A percentile compares a stretch with the other conserved stretches of the same genome.
phyloP scores from a whole-genome alignment of 208 protist species.

The Wallacemonas sp. region DNA sequence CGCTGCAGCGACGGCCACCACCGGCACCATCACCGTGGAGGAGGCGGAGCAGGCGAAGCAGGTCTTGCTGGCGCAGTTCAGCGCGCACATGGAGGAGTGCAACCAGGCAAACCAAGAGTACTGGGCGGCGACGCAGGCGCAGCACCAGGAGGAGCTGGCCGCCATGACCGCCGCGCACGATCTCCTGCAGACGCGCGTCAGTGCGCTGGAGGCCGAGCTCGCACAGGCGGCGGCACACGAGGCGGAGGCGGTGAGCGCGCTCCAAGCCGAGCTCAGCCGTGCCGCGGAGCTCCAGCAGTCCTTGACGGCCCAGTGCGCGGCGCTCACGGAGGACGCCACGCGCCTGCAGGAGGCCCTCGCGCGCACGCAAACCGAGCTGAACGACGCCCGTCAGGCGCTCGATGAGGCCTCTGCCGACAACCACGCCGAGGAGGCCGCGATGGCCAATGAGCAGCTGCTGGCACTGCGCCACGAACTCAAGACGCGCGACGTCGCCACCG shows the following conservation, averaged over 20 bases:
- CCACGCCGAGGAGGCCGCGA: not conserved
- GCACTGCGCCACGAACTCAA: not conserved
- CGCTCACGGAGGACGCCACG: not conserved
- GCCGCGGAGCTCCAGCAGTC: not conserved
- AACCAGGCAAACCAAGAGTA: slow-evolving; percentile 44
- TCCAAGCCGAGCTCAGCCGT: slow-evolving; percentile 1
- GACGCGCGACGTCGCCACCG: not conserved
- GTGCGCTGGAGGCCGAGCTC: slow-evolving; percentile 27
- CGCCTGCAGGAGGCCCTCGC: slow-evolving; percentile 8
- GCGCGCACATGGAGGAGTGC: slow-evolving; percentile 51
- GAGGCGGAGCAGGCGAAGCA: slow-evolving; percentile 23
- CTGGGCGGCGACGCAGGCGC: slow-evolving; percentile 25
- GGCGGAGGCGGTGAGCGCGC: slow-evolving; percentile 5
- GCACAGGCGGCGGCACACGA: slow-evolving; percentile 27
- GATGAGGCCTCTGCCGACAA: not conserved
- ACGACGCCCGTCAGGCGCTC: not conserved
- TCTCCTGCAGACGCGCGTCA: slow-evolving; percentile 23
- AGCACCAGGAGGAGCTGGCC: slow-evolving; percentile 30
- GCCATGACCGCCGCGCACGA: slow-evolving; percentile 18
- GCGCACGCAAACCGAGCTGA: not conserved
- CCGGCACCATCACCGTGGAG: slow-evolving; percentile 19
- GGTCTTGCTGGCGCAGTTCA: slow-evolving; percentile 45
- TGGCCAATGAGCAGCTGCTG: not conserved
- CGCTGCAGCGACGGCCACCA: not conserved
- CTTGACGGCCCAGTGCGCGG: not conserved